These are phyloP conservation scores for Tinospora cordifolia DNA, from an alignment of 164 flowering plant species.

Conservation along the genomic window DNA sequence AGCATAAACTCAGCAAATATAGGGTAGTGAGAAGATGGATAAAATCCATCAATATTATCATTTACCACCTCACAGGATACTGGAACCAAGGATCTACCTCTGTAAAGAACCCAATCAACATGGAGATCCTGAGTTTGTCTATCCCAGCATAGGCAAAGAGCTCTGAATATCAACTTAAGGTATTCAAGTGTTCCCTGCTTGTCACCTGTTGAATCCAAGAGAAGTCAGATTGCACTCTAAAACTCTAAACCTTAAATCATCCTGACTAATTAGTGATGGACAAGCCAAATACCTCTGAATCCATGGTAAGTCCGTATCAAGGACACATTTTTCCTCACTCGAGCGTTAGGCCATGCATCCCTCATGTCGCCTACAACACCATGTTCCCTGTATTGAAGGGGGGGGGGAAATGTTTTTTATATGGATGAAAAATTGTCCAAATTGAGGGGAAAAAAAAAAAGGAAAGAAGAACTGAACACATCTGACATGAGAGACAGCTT, in stretches of 20 bases:
- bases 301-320: conserved; percentile 86
- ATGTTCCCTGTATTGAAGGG: conserved; percentile 59
- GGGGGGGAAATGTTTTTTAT: no score
- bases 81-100: conserved; percentile 81
- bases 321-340: conserved; percentile 78
- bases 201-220: conserved; percentile 46
- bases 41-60: conserved; percentile 72
- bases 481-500: no score
- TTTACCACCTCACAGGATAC: conserved; percentile 71
- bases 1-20: conserved; percentile 82
- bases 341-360: conserved; percentile 92
- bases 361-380: conserved; percentile 97
- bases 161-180: conserved; percentile 74
- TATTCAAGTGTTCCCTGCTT: conserved; percentile 81
- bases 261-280: not conserved
- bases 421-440: not conserved
- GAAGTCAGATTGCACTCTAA: not conserved
- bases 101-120: conserved; percentile 80
- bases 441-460: no score
- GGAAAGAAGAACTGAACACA: no score
- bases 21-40: conserved; percentile 94
- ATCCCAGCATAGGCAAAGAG: conserved; percentile 98
- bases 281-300: conserved; percentile 59
- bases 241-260: not conserved
- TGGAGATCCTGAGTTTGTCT: conserved; percentile 96